Conservation (phyloP, 225 moss, liverwort and hornwort species). For the Physcomitrellopsis africana region DNA sequence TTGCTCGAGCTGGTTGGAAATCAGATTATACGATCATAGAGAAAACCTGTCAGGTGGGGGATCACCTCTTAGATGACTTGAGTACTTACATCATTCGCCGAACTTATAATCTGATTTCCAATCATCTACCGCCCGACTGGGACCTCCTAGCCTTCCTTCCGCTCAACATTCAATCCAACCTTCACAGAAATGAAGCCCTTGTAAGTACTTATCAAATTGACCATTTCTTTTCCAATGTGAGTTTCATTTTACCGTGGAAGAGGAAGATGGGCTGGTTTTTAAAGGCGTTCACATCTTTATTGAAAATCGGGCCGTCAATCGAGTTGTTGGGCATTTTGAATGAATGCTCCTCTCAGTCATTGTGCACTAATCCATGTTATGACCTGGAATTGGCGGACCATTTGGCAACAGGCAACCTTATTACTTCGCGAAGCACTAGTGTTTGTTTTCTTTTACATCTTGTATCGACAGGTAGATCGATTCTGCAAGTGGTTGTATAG, state of each 20-base stretch:
- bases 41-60: conserved; percentile 35
- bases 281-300: neutral
- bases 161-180: conserved; percentile 51
- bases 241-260: neutral
- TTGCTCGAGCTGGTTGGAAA: conserved; percentile 25
- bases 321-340: neutral
- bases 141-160: conserved; percentile 72
- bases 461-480: conserved; percentile 36
- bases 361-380: conserved; percentile 7
- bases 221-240: neutral
- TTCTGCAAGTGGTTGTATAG: conserved; percentile 35
- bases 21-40: conserved; percentile 1
- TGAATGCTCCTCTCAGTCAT: neutral
- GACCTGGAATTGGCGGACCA: neutral
- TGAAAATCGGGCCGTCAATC: neutral
- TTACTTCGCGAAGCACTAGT: conserved; percentile 45
- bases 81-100: conserved; percentile 62
- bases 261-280: too few relatives aligned
- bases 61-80: conserved; percentile 55
- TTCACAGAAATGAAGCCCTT: conserved; percentile 64
- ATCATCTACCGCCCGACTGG: conserved; percentile 54
- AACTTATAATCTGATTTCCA: conserved; percentile 39
- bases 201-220: conserved; percentile 39
- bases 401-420: conserved; percentile 44
- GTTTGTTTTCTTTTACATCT: conserved; percentile 23